Evolutionary conservation across 1,139 yeast genomes (phyloP).

Genomic region (Hemisphaericaspora xylanilytica): DNA sequence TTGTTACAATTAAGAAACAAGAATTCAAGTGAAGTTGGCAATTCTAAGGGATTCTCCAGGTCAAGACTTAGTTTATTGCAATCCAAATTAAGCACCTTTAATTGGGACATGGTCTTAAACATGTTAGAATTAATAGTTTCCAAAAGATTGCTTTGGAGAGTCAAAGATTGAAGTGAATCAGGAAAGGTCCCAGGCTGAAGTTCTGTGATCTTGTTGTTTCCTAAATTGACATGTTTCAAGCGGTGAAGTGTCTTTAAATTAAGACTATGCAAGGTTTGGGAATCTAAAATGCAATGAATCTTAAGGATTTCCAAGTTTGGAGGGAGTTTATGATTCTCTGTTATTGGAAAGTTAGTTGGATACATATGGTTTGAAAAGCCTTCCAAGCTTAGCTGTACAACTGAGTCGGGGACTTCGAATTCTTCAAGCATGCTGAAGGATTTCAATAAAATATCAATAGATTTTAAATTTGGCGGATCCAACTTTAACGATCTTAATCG

Average conservation of each 20-base stretch:
- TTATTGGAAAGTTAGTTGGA: not conserved
- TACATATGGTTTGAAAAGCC: too few relatives aligned
- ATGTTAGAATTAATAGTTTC: not conserved
- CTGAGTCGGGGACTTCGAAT: not conserved
- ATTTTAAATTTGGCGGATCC: not conserved
- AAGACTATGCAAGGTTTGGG: not conserved
- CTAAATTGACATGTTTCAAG: not conserved
- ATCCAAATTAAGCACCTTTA: too few relatives aligned
- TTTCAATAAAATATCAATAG: not conserved
- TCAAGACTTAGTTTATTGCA: too few relatives aligned
- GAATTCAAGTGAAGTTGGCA: too few relatives aligned
- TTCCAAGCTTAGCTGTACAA: not conserved
- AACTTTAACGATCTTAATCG: not conserved
- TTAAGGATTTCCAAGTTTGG: not conserved
- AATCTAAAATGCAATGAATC: too few relatives aligned
- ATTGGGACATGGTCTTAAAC: too few relatives aligned
- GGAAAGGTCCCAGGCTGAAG: not conserved
- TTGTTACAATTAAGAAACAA: too few relatives aligned
- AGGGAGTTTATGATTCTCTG: not conserved
- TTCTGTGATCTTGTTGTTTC: not conserved
- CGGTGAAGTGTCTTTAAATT: not conserved
- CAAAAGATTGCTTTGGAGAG: not conserved
- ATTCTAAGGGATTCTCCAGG: too few relatives aligned
- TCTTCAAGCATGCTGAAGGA: not conserved
- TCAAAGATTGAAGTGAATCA: not conserved